These are phyloP conservation scores for Penicillium antarcticum DNA, from an alignment of 495 filamentous ascomycete species.

Conservation along the genomic window DNA sequence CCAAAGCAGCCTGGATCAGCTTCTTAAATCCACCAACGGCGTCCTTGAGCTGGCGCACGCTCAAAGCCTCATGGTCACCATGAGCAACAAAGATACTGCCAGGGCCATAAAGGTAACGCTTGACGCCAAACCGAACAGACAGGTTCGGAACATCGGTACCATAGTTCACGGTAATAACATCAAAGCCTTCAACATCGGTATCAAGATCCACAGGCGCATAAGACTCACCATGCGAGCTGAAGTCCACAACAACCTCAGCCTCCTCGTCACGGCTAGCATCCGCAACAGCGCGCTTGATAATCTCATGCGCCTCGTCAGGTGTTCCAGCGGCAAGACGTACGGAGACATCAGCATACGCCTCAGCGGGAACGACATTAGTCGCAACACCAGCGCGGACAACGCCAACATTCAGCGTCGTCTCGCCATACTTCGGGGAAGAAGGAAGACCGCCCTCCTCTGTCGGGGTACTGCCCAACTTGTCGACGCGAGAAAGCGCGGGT, in stretches of 20 bases:
- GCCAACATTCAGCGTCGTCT: slow-evolving; percentile 86
- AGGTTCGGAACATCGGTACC: slow-evolving; percentile 88
- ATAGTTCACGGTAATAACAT: slow-evolving; percentile 79
- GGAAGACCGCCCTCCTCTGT: slow-evolving; percentile 57
- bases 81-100: slow-evolving; percentile 89
- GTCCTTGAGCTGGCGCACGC: slow-evolving; percentile 60
- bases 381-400: slow-evolving; percentile 77
- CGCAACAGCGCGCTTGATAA: slow-evolving; percentile 52
- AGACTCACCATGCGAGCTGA: slow-evolving; percentile 38
- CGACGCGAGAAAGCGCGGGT: slow-evolving; percentile 59
- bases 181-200: slow-evolving; percentile 78
- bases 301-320: slow-evolving; percentile 47
- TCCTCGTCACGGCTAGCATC: slow-evolving; percentile 56
- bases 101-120: slow-evolving; percentile 84
- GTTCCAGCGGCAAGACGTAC: slow-evolving; percentile 74
- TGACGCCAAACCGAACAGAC: slow-evolving; percentile 49
- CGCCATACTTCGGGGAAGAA: slow-evolving; percentile 69
- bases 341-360: slow-evolving; percentile 62
- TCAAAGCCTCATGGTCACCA: slow-evolving; percentile 77
- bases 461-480: slow-evolving; percentile 49
- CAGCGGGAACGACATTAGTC: slow-evolving; percentile 77
- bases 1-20: slow-evolving; percentile 61
- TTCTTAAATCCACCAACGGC: slow-evolving; percentile 71
- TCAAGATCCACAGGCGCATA: slow-evolving; percentile 78
- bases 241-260: slow-evolving; percentile 59